phyloP scores from a whole-genome alignment of 768 basidiomycete genomes.

The Trametes cingulata region DNA sequence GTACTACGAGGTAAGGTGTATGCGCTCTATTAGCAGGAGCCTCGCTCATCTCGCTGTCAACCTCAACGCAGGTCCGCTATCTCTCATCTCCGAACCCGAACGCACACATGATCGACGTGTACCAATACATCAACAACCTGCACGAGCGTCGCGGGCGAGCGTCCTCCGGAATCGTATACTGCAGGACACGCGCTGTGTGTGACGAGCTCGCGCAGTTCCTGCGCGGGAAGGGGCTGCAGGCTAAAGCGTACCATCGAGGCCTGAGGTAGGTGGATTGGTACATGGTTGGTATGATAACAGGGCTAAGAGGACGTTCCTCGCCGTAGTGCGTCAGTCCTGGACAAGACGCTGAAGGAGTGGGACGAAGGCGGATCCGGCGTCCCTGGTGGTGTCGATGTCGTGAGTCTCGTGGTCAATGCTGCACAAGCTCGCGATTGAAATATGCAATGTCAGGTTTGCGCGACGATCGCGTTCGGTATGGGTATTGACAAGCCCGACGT shows the following conservation, averaged over 20 bases:
- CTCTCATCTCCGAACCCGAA: slow-evolving; percentile 50
- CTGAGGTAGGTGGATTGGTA: slow-evolving; percentile 48
- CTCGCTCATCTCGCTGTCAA: no score
- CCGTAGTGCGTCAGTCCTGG: slow-evolving; percentile 45
- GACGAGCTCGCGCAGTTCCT: slow-evolving; percentile 66
- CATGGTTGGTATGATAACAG: no score
- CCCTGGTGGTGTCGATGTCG: slow-evolving; percentile 59
- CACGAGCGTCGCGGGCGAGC: slow-evolving; percentile 57
- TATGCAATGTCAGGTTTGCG: slow-evolving; percentile 54
- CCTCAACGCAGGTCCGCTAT: slow-evolving; percentile 79
- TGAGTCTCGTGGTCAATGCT: slow-evolving; percentile 35
- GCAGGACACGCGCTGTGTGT: slow-evolving; percentile 65
- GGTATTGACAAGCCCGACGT: slow-evolving; percentile 86
- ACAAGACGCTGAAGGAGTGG: slow-evolving; percentile 57
- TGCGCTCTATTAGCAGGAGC: no score
- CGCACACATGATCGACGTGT: slow-evolving; percentile 63
- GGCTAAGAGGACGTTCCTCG: no score
- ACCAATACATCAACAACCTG: slow-evolving; percentile 64
- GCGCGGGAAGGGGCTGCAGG: slow-evolving; percentile 63
- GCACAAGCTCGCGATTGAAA: not conserved
- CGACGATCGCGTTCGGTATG: slow-evolving; percentile 84
- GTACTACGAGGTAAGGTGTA: slow-evolving; percentile 66
- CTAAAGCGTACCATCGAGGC: slow-evolving; percentile 76
- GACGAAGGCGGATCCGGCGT: slow-evolving; percentile 52
- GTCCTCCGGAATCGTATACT: slow-evolving; percentile 78